Percentiles rank a stretch among this genome's conserved stretches.
Evolutionary conservation across 352 stramenopile species (phyloP).

Genomic region (Globisporangium canariense): DNA sequence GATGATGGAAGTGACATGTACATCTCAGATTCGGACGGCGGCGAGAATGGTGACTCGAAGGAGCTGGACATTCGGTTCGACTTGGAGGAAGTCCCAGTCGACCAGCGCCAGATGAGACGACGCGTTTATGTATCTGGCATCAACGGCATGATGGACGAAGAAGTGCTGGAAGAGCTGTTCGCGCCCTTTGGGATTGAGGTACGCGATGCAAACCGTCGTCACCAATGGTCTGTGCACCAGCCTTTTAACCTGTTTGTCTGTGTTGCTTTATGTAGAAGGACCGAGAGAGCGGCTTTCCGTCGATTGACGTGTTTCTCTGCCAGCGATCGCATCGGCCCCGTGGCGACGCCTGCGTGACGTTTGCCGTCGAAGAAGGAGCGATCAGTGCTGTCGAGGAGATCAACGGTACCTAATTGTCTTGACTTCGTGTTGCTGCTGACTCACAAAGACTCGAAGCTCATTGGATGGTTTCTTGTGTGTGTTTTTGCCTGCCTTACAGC

Average conservation of each 20-base stretch:
- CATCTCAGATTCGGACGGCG: slow-evolving; percentile 55
- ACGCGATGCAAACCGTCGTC: slow-evolving; percentile 6
- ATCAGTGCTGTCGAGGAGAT: slow-evolving; percentile 48
- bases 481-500: slow-evolving; percentile 15
- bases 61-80: slow-evolving; percentile 49
- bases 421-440: not conserved
- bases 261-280: slow-evolving; percentile 29
- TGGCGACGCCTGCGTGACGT: slow-evolving; percentile 52
- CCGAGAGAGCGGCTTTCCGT: slow-evolving; percentile 36
- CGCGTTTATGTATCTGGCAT: slow-evolving; percentile 62
- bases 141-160: slow-evolving; percentile 37
- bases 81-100: slow-evolving; percentile 34
- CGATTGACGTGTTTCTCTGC: slow-evolving; percentile 51
- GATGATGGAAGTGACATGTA: slow-evolving; percentile 24
- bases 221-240: not conserved
- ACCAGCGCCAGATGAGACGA: slow-evolving; percentile 33
- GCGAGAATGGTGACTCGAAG: slow-evolving; percentile 22
- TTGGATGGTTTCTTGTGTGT: not conserved
- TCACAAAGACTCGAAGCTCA: not conserved
- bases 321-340: slow-evolving; percentile 46
- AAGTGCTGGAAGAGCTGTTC: slow-evolving; percentile 52
- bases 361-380: slow-evolving; percentile 34
- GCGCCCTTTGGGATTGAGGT: slow-evolving; percentile 52
- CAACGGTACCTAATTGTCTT: slow-evolving; percentile 26
- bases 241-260: slow-evolving; percentile 15